Percentiles rank a stretch among this genome's conserved stretches.
Evolutionary conservation across 176 grass and related monocot genomes (phyloP).

Genomic region (Oryza meridionalis): DNA sequence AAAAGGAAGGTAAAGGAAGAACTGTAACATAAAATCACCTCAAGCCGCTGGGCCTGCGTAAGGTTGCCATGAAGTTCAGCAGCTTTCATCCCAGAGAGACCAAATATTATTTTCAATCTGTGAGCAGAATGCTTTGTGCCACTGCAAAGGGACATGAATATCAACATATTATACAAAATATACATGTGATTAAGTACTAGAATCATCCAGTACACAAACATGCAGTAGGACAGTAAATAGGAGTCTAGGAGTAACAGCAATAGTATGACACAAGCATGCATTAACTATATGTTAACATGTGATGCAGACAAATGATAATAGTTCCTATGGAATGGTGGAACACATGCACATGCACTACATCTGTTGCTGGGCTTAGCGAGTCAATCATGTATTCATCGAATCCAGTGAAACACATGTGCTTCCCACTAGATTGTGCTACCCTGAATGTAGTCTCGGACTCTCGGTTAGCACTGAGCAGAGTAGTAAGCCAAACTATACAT

Average conservation of each 20-base stretch:
- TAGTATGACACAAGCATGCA: slow-evolving; percentile 4
- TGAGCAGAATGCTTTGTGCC: slow-evolving; percentile 91
- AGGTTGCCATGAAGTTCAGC: slow-evolving; percentile 98
- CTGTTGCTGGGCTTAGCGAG: slow-evolving; percentile 1
- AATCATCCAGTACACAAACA: slow-evolving; percentile 17
- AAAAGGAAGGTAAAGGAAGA: neutral
- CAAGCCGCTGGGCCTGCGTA: slow-evolving; percentile 93
- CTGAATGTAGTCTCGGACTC: neutral
- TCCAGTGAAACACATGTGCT: neutral
- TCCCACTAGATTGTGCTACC: neutral
- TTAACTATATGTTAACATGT: slow-evolving; percentile 10
- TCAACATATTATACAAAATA: slow-evolving; percentile 32
- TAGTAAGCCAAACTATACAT: neutral
- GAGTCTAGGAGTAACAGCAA: neutral
- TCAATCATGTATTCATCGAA: neutral
- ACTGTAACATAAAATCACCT: slow-evolving; percentile 64
- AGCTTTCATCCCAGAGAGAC: slow-evolving; percentile 87
- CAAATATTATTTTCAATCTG: slow-evolving; percentile 98
- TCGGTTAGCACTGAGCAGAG: neutral
- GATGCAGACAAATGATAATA: neutral
- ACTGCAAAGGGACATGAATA: slow-evolving; percentile 45
- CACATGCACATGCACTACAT: neutral
- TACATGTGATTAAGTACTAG: neutral
- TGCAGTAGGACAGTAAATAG: neutral
- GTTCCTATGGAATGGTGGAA: neutral